These are phyloP conservation scores for Cutaneotrichosporon spelunceum DNA, from an alignment of 1,284 basidiomycete species.

Conservation along the genomic window DNA sequence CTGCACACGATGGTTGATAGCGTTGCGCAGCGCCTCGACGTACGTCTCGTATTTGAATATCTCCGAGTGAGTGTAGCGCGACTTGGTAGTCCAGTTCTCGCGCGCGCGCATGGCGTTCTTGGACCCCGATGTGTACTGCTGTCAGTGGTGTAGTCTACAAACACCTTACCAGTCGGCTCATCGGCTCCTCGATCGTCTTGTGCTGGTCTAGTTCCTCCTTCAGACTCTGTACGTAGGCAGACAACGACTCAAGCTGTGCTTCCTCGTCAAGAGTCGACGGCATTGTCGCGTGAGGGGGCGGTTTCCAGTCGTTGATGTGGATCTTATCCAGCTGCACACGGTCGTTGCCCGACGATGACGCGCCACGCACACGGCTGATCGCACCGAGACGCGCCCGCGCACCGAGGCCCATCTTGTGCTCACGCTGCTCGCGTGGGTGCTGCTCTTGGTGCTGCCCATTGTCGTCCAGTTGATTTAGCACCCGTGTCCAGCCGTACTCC, in stretches of 20 bases:
- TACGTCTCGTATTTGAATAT: slow-evolving; percentile 96
- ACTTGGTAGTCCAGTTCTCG: slow-evolving; percentile 89
- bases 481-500: slow-evolving; percentile 95
- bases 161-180: slow-evolving; percentile 69
- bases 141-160: background rate
- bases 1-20: slow-evolving; percentile 75
- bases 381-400: slow-evolving; percentile 17
- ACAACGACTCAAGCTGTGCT: slow-evolving; percentile 78
- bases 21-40: slow-evolving; percentile 76
- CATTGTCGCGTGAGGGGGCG: slow-evolving; percentile 75
- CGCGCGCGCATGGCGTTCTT: slow-evolving; percentile 70
- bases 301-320: slow-evolving; percentile 91
- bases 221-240: slow-evolving; percentile 71
- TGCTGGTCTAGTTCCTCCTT: slow-evolving; percentile 77
- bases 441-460: slow-evolving; percentile 27
- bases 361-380: slow-evolving; percentile 27
- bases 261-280: slow-evolving; percentile 87
- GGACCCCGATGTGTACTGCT: slow-evolving; percentile 73
- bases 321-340: slow-evolving; percentile 59
- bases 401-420: slow-evolving; percentile 6
- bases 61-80: slow-evolving; percentile 80
- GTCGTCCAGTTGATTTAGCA: slow-evolving; percentile 22
- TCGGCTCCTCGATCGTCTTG: slow-evolving; percentile 76
- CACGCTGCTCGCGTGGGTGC: background rate
- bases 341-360: slow-evolving; percentile 52